Base-by-base conservation (phyloP, 176 grass and related monocot species). In the Raddia distichophylla region DNA sequence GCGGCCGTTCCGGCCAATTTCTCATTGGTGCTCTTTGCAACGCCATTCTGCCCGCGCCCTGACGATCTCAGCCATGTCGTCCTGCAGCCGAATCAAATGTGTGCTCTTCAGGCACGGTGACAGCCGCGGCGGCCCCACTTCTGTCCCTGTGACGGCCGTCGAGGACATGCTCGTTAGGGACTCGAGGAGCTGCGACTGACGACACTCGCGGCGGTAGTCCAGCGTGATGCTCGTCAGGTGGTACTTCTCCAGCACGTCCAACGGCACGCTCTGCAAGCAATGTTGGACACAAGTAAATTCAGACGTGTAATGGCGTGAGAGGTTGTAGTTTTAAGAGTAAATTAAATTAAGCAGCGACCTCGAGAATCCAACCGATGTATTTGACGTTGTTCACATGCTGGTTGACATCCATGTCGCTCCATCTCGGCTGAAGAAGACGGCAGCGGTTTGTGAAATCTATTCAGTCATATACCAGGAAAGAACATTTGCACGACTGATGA, bases 311-410 rank as follows among this genome's bases (percentile, higher is more conserved):
- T 27, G 27, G 27, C 27, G 27, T 27, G 27, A 27, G 27, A 27
- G 27, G 27, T 27, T 27, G 27, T 27, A 27, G 27, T 27, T 27
- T 27, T 27, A 27, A 27, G 27, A 27, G 27, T 0, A 27, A 27
- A 27, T n/a, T n/a, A n/a, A n/a, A n/a, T 27, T 27, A 27, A 27
- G 27, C 27, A 1, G 11, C 43, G 13, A 82, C 88, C 89, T 87
- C 84, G 20, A 91, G 72, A 52, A 91, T 87, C 89, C 89, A 91
- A 3, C 89, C 89, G 53, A 90, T 90, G 67, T 86, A 90, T 43
- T 90, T 90, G 8, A 90, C 88, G 35, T 90, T 86, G 84, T 90
- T 90, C 32, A 90, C 84, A 54, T 90, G 88, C 69, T 90, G 88
- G 59, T 90, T 90, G 10, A 90, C 84, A 65, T 90, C 88, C 74